A percentile compares a stretch with the other conserved stretches of the same genome.
Conservation (phyloP, 2,329 filamentous ascomycete species). For the Trichoderma gracile region DNA sequence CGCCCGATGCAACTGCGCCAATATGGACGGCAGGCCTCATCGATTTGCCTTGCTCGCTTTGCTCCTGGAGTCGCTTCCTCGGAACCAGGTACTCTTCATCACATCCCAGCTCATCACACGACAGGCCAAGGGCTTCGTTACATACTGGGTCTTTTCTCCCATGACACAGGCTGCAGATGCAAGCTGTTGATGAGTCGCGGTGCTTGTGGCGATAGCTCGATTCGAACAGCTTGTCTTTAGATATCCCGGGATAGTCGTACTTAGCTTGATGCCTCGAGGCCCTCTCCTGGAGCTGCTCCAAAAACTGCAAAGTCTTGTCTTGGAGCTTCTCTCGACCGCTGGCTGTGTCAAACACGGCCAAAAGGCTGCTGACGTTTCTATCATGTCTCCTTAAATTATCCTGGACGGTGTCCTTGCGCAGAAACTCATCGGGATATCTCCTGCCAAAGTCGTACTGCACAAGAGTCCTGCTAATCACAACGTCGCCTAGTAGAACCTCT, state of each 20-base stretch:
- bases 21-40: conserved; percentile 36
- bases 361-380: conserved; percentile 34
- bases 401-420: conserved; percentile 31
- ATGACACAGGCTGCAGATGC: conserved; percentile 20
- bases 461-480: conserved; percentile 35
- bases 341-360: conserved; percentile 31
- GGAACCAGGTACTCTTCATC: conserved; percentile 33
- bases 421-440: conserved; percentile 32
- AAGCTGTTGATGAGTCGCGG: conserved; percentile 11
- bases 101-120: conserved; percentile 27
- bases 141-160: conserved; percentile 18
- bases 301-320: conserved; percentile 20
- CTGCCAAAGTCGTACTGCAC: conserved; percentile 38
- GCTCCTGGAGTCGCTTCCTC: conserved; percentile 32
- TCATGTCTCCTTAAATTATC: conserved; percentile 34
- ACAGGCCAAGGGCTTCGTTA: conserved; percentile 10
- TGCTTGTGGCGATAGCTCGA: conserved; percentile 39
- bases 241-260: conserved; percentile 34
- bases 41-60: conserved; percentile 29
- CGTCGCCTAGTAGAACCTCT: conserved; percentile 37
- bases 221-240: conserved; percentile 36
- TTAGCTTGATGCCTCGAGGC: conserved; percentile 18
- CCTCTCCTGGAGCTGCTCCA: conserved; percentile 24
- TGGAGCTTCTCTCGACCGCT: conserved; percentile 11
- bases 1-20: conserved; percentile 42